phyloP scores from a whole-genome alignment of 176 grass and related monocot species.

The Secale cereale region DNA sequence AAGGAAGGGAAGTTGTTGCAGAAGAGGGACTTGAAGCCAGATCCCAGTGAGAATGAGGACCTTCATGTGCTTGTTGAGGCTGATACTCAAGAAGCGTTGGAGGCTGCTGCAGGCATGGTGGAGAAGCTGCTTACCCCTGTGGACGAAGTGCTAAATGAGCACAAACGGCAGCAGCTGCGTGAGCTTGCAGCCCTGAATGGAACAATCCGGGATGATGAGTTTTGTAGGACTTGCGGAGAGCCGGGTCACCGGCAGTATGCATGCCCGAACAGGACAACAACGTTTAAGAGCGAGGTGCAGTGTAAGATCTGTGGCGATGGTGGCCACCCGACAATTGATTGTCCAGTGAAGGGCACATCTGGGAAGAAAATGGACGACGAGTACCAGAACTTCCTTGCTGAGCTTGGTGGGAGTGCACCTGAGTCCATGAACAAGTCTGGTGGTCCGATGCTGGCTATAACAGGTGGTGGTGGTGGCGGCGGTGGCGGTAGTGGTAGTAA shows the following conservation, averaged over 20 bases:
- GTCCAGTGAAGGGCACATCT: constrained; percentile 75
- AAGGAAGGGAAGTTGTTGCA: constrained; percentile 94
- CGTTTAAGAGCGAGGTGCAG: constrained; percentile 89
- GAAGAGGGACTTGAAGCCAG: constrained; percentile 86
- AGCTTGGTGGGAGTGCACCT: constrained; percentile 87
- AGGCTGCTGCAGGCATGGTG: constrained; percentile 86
- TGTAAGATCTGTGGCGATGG: constrained; percentile 97
- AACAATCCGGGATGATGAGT: constrained; percentile 95
- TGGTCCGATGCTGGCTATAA: constrained; percentile 60
- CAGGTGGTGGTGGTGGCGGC: background rate
- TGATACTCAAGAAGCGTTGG: constrained; percentile 72
- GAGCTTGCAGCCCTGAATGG: constrained; percentile 89
- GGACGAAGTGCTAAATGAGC: constrained; percentile 94
- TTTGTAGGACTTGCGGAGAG: constrained; percentile 89
- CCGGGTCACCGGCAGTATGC: constrained; percentile 83
- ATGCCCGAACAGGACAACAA: constrained; percentile 55
- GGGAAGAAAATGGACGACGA: constrained; percentile 99
- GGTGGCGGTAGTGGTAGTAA: constrained; percentile 37
- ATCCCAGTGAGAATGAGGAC: constrained; percentile 94
- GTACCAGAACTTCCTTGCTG: constrained; percentile 94
- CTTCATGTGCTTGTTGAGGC: constrained; percentile 96
- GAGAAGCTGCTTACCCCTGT: constrained; percentile 94
- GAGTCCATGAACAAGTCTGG: constrained; percentile 69
- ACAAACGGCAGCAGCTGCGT: constrained; percentile 92
- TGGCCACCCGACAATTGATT: constrained; percentile 94